Conservation (phyloP, 768 basidiomycete genomes). For the Lactarius hatsudake region DNA sequence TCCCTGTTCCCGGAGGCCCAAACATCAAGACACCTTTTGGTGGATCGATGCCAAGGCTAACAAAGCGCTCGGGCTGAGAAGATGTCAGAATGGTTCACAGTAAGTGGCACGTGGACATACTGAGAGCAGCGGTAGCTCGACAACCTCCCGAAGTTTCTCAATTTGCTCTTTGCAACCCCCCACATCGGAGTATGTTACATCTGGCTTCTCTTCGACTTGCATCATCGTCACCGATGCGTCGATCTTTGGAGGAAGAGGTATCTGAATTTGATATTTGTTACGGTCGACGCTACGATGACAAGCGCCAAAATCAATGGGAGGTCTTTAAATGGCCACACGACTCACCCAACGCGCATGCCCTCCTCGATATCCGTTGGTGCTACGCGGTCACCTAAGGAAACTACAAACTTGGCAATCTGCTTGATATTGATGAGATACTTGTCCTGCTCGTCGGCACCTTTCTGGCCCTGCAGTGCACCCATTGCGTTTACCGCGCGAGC, state of each 20-base stretch:
- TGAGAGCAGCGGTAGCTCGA: slow-evolving; percentile 91
- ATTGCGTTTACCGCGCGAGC: slow-evolving; percentile 76
- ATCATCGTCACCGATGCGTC: slow-evolving; percentile 99
- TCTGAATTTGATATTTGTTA: slow-evolving; percentile 97
- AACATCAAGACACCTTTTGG: slow-evolving; percentile 97
- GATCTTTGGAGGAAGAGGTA: slow-evolving; percentile 97
- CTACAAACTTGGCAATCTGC: slow-evolving; percentile 99
- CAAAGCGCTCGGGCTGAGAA: slow-evolving; percentile 95
- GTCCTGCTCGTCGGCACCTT: slow-evolving; percentile 98
- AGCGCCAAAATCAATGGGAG: slow-evolving; percentile 10
- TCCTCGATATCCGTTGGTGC: slow-evolving; percentile 99
- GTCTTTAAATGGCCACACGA: slow-evolving; percentile 19
- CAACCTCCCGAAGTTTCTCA: slow-evolving; percentile 97
- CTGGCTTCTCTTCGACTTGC: slow-evolving; percentile 99
- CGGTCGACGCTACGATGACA: slow-evolving; percentile 72
- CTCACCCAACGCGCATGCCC: slow-evolving; percentile 99
- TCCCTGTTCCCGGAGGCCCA: slow-evolving; percentile 97
- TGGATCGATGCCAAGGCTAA: slow-evolving; percentile 97
- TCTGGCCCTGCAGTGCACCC: slow-evolving; percentile 80
- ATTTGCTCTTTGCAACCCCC: slow-evolving; percentile 99
- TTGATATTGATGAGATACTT: slow-evolving; percentile 99
- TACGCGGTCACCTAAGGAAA: slow-evolving; percentile 93
- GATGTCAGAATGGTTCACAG: not conserved
- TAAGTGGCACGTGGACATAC: slow-evolving; percentile 45
- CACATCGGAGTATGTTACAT: slow-evolving; percentile 96